Percentiles rank a stretch among this genome's conserved stretches.
Evolutionary conservation across 2,329 filamentous ascomycete genomes (phyloP).

Genomic region (Orbilia javanica): DNA sequence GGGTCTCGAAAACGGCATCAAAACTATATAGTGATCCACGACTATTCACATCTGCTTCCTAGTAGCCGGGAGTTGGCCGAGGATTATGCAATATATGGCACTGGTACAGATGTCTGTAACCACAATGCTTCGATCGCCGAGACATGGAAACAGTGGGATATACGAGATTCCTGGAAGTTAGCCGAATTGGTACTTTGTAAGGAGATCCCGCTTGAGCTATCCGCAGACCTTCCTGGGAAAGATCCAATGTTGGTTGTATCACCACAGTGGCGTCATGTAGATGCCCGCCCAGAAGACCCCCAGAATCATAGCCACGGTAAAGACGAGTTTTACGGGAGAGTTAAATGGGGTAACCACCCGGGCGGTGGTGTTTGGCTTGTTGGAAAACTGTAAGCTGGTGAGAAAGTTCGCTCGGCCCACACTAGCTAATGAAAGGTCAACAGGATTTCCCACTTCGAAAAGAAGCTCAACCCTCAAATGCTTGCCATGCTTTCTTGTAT

Average conservation of each 20-base stretch:
- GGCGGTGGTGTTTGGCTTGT: slow-evolving; percentile 71
- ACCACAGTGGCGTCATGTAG: slow-evolving; percentile 44
- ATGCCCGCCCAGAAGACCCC: background rate
- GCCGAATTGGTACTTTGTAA: slow-evolving; percentile 81
- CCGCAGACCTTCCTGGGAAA: slow-evolving; percentile 63
- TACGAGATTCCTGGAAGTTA: slow-evolving; percentile 87
- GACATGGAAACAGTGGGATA: slow-evolving; percentile 76
- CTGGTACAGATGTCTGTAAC: slow-evolving; percentile 82
- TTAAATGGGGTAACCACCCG: slow-evolving; percentile 77
- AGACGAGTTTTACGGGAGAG: slow-evolving; percentile 70
- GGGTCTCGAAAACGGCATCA: slow-evolving; percentile 36
- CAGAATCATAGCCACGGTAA: slow-evolving; percentile 4
- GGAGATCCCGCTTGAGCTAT: slow-evolving; percentile 77
- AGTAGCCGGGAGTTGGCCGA: slow-evolving; percentile 81
- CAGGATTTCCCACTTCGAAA: slow-evolving; percentile 72
- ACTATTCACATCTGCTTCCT: slow-evolving; percentile 78
- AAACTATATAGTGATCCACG: slow-evolving; percentile 74
- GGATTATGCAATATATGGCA: slow-evolving; percentile 85
- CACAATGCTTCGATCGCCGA: slow-evolving; percentile 85
- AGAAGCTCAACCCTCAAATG: slow-evolving; percentile 76
- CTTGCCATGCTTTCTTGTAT: slow-evolving; percentile 78
- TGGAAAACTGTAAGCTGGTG: slow-evolving; percentile 68
- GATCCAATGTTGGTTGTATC: slow-evolving; percentile 78
- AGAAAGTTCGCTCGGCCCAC: background rate
- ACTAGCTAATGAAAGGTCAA: background rate